Conservation (phyloP, 1,139 yeast species). For the Kodamaea suecica region DNA sequence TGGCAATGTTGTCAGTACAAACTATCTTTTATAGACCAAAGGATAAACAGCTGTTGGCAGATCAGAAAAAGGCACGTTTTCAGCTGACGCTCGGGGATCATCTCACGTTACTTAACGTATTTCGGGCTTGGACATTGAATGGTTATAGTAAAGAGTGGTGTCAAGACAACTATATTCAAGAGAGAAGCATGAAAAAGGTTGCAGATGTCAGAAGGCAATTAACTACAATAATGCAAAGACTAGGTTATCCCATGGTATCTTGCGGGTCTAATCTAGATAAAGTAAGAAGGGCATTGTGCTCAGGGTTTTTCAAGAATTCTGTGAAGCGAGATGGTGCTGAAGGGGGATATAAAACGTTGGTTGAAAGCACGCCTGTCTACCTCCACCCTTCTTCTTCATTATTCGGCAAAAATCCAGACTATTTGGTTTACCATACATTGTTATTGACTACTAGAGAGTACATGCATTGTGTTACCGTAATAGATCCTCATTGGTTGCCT, state of each 20-base stretch:
- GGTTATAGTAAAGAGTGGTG: conserved; percentile 75
- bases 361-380: conserved; percentile 73
- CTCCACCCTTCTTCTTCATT: conserved; percentile 88
- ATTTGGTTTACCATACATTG: conserved; percentile 80
- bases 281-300: conserved; percentile 70
- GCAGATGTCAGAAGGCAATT: conserved; percentile 77
- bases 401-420: conserved; percentile 70
- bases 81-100: conserved; percentile 85
- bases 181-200: conserved; percentile 72
- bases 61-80: conserved; percentile 69
- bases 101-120: conserved; percentile 77
- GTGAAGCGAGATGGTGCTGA: conserved; percentile 73
- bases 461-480: conserved; percentile 81
- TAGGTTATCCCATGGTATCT: conserved; percentile 48
- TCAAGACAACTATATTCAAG: conserved; percentile 74
- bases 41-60: conserved; percentile 72
- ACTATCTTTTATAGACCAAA: conserved; percentile 82
- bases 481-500: conserved; percentile 82
- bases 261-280: conserved; percentile 64
- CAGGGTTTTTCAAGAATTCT: conserved; percentile 84
- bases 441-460: conserved; percentile 82
- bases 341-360: conserved; percentile 70
- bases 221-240: conserved; percentile 56
- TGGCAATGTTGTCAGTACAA: conserved; percentile 90
- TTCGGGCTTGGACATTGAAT: conserved; percentile 68